Conservation (phyloP, 257 asterid species). For the Misopates orontium region DNA sequence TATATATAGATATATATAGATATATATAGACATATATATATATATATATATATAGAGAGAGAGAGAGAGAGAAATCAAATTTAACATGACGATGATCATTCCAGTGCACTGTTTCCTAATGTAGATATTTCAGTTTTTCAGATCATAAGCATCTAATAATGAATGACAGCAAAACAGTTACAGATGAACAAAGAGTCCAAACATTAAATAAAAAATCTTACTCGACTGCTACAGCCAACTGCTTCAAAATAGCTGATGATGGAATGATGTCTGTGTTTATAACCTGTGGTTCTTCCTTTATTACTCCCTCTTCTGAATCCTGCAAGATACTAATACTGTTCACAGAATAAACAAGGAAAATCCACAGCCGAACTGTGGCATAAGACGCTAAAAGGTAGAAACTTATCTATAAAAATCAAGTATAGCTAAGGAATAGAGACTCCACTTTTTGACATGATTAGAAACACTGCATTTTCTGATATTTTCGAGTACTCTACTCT, state of each 20-base stretch:
- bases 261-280: conserved; percentile 61
- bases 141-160: conserved; percentile 14
- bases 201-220: conserved; percentile 43
- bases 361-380: conserved; percentile 26
- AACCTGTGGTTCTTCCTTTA: conserved; percentile 47
- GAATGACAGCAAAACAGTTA: conserved; percentile 3
- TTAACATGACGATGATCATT: conserved; percentile 3
- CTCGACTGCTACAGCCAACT: conserved; percentile 89
- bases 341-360: conserved; percentile 24
- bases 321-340: conserved; percentile 38
- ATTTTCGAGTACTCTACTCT: not conserved
- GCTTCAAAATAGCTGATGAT: conserved; percentile 67
- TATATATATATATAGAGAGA: too few species aligned
- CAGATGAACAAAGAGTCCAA: conserved; percentile 19
- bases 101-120: conserved; percentile 16
- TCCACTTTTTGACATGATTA: conserved; percentile 14
- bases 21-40: too few species aligned
- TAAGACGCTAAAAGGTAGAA: not conserved
- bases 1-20: too few species aligned
- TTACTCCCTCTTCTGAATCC: conserved; percentile 53
- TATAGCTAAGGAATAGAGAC: conserved; percentile 14
- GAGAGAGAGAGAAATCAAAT: not conserved
- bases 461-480: not conserved
- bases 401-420: not conserved
- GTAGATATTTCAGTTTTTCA: conserved; percentile 11